Base-by-base conservation (phyloP, 768 basidiomycete species). In the Amanita jacksonii region DNA sequence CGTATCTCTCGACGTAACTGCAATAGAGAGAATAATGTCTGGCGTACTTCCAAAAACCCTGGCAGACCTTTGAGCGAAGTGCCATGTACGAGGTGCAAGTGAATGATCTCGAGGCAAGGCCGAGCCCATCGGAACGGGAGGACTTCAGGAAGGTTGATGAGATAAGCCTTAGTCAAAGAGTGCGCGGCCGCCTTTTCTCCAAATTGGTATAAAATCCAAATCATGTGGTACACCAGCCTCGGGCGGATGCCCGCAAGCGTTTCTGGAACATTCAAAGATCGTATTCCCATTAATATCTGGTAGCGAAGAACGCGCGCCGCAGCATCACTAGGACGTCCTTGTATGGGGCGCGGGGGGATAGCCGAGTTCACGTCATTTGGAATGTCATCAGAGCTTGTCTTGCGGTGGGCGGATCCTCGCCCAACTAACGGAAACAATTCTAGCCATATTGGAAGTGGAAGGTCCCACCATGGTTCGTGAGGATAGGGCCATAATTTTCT, bases 381-480 rank as follows among this genome's bases (percentile, higher is more conserved):
- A n/a, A 9, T 41, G 28, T 30, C 28, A 13, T 41, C 30, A 20
- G 30, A 31, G 22, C 15, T 19, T 22, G 40, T 30, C 18, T 18
- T 43, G 23, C 8, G 32, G 16, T 20, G 24, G 35, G 30, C 47
- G 53, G 43, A 45, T 36, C 65, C 62, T 40, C 62, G 58, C 43
- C 68, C 69, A 49, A 58, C 53, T 13, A 66, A 63, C 37, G 67
- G 65, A 51, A 76, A 72, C 50, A 85, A 73, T 49, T 85, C 81
- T 34, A 76, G 46, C 81, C 79, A 84, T 40, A 85, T 57, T 3
- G 61, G 54, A 20, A 76, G 62, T 20, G 71, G 73, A 24, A 69
- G 60, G 10, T 52, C 44, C 12, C 33, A 34, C n/a, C 48, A 37
- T 10, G 33, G 49, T 20, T n/a, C 20, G 12, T 24, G 19, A 28